These are phyloP conservation scores for Colletotrichum caudatum DNA, from an alignment of 2,329 filamentous ascomycete genomes.

Conservation along the genomic window DNA sequence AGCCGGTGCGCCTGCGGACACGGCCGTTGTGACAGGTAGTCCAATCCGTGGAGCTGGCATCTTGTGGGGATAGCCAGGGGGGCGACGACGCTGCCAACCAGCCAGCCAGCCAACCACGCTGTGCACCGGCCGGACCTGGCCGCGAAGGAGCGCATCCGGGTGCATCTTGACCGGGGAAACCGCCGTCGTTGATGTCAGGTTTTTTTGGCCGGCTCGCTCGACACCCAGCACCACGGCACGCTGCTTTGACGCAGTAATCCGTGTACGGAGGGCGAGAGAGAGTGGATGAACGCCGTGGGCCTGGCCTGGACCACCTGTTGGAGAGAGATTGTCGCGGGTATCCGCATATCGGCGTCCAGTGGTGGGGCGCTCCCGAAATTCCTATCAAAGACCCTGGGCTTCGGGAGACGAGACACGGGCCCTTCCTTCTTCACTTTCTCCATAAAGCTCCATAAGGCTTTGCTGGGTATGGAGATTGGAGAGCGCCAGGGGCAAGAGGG, in stretches of 20 bases:
- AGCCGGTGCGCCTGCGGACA: conserved; percentile 21
- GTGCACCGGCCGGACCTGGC: not conserved
- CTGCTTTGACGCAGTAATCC: not conserved
- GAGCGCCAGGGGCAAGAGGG: conserved; percentile 14
- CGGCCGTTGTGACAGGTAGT: conserved; percentile 20
- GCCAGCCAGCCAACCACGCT: not conserved
- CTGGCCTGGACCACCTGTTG: conserved; percentile 6
- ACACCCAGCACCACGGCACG: not conserved
- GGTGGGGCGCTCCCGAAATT: not conserved
- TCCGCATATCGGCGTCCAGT: not conserved
- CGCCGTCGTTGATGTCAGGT: not conserved
- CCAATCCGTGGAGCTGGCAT: conserved; percentile 16
- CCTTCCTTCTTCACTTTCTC: conserved; percentile 8
- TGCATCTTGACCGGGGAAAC: not conserved
- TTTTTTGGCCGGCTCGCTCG: too few species aligned
- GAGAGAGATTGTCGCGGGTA: not conserved
- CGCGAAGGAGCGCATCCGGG: not conserved
- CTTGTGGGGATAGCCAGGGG: not conserved
- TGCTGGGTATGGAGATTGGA: conserved; percentile 20
- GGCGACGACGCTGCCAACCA: not conserved
- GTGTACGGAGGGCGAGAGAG: not conserved
- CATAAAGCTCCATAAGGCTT: conserved; percentile 25
- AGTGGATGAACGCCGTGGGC: conserved; percentile 9
- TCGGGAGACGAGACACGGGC: conserved; percentile 17
- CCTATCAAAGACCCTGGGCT: conserved; percentile 8